Evolutionary conservation across 768 basidiomycete genomes (phyloP).

Genomic region (Trametes punicea): DNA sequence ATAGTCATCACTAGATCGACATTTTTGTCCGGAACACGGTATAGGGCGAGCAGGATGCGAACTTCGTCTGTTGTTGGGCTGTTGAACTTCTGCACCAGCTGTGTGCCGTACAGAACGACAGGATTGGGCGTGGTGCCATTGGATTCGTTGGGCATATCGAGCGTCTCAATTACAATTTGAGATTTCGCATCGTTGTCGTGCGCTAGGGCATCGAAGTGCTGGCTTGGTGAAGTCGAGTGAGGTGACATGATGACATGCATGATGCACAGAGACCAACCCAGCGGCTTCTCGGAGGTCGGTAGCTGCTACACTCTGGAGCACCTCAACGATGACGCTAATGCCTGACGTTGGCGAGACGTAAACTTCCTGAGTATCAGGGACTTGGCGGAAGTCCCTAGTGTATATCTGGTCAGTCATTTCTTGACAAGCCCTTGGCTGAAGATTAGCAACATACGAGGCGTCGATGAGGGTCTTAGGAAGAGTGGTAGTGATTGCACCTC

Average conservation of each 20-base stretch:
- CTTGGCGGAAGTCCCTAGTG: constrained; percentile 64
- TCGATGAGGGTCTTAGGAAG: constrained; percentile 65
- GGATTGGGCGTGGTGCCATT: constrained; percentile 48
- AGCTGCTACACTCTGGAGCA: constrained; percentile 70
- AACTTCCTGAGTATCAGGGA: constrained; percentile 95
- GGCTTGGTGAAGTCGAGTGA: constrained; percentile 46
- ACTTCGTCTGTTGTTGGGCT: constrained; percentile 58
- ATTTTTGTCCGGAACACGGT: constrained; percentile 64
- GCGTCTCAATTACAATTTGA: constrained; percentile 41
- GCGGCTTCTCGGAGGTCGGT: constrained; percentile 57
- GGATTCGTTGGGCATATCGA: constrained; percentile 40
- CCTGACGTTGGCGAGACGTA: constrained; percentile 69
- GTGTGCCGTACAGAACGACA: constrained; percentile 63
- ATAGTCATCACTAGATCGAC: constrained; percentile 83
- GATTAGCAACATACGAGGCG: constrained; percentile 65
- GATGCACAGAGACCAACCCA: constrained; percentile 42
- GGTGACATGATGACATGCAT: neutral
- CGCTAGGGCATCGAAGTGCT: constrained; percentile 87
- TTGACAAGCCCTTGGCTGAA: neutral
- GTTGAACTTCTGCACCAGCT: constrained; percentile 78
- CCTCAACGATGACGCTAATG: constrained; percentile 80
- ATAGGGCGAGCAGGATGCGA: constrained; percentile 75
- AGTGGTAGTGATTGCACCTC: constrained; percentile 72
- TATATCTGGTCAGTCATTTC: neutral
- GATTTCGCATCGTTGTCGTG: constrained; percentile 80